These are phyloP conservation scores for Paspalum vaginatum DNA, from an alignment of 176 grass and related monocot genomes.

Conservation along the genomic window DNA sequence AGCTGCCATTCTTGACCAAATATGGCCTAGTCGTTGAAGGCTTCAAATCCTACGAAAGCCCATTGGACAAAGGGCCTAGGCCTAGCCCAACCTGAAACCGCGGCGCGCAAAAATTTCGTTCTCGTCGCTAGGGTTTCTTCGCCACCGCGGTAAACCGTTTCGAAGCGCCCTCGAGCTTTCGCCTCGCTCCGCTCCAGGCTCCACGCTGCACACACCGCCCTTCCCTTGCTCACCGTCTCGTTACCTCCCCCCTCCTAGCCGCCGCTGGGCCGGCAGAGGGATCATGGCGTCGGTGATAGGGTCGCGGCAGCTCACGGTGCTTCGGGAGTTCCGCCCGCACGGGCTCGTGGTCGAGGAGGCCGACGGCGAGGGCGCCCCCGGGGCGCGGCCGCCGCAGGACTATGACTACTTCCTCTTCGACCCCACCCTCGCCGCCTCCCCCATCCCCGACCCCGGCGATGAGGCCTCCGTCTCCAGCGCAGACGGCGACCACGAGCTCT, in stretches of 20 bases:
- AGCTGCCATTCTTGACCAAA: no score
- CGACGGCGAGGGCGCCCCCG: conserved; percentile 51
- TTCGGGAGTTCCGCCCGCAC: conserved; percentile 85
- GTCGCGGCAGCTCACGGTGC: conserved; percentile 67
- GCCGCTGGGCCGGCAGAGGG: not conserved
- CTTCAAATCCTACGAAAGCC: not conserved
- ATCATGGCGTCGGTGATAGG: conserved; percentile 45
- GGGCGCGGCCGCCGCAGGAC: conserved; percentile 50
- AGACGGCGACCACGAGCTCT: conserved; percentile 92
- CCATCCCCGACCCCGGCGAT: conserved; percentile 26
- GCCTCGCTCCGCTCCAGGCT: not conserved
- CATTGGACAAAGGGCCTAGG: not conserved
- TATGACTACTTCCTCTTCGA: conserved; percentile 87
- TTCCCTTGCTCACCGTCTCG: not conserved
- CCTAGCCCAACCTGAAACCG: not conserved
- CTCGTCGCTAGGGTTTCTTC: conserved; percentile 32
- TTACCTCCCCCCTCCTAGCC: not conserved
- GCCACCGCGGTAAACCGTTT: conserved; percentile 10
- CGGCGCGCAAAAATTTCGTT: not conserved
- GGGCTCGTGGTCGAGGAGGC: conserved; percentile 68
- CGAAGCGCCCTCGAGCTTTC: not conserved
- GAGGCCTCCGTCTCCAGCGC: conserved; percentile 45
- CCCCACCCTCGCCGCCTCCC: conserved; percentile 50
- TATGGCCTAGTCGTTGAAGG: not conserved
- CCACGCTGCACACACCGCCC: not conserved